Conservation (phyloP, 805 yeast species). For the Sugiyamaella qingdaonensis region DNA sequence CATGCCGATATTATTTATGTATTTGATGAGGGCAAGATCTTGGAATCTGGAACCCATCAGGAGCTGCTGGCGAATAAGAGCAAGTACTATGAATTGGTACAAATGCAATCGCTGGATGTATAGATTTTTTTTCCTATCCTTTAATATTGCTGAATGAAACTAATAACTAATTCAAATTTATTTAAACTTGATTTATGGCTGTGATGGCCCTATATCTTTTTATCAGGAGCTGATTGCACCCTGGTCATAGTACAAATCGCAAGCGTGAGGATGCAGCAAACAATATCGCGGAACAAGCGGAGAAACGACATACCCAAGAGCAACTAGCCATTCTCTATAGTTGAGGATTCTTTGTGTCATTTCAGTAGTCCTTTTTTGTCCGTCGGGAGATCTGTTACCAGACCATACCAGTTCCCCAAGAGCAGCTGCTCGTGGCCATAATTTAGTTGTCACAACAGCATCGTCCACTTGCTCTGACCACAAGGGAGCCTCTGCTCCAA, state of each 20-base stretch:
- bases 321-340: constrained; percentile 39
- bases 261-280: constrained; percentile 36
- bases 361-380: constrained; percentile 30
- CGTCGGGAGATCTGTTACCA: constrained; percentile 35
- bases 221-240: constrained; percentile 7
- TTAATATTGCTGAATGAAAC: too few relatives aligned
- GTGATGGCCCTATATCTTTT: background rate
- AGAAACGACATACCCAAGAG: constrained; percentile 33
- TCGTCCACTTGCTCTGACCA: constrained; percentile 41
- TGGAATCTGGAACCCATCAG: constrained; percentile 53
- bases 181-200: background rate
- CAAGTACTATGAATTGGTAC: constrained; percentile 38
- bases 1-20: constrained; percentile 59
- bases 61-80: constrained; percentile 40
- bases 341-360: constrained; percentile 38
- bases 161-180: too few relatives aligned
- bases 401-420: constrained; percentile 41
- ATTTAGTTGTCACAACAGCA: constrained; percentile 29
- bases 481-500: constrained; percentile 40
- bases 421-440: constrained; percentile 43
- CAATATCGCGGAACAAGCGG: constrained; percentile 40
- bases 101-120: constrained; percentile 34
- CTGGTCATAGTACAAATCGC: constrained; percentile 30
- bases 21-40: constrained; percentile 55
- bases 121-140: background rate